Percentiles rank a stretch among this genome's conserved stretches.
Evolutionary conservation across 495 filamentous ascomycete species (phyloP).

Genomic region (Pseudoneurospora amorphoporcata): DNA sequence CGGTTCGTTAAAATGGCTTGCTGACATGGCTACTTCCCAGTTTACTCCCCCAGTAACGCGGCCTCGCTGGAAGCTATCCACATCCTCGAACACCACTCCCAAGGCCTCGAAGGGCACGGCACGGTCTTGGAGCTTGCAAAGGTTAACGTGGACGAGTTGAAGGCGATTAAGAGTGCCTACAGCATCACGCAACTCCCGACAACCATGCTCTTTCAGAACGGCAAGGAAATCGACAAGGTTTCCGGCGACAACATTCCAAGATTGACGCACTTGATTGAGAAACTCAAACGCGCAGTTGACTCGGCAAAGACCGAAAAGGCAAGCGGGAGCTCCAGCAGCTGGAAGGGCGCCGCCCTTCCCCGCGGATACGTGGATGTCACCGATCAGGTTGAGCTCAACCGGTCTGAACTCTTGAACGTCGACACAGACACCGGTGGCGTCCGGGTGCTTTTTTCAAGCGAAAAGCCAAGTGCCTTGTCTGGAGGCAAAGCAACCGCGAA

Average conservation of each 20-base stretch:
- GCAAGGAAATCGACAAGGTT: conserved; percentile 52
- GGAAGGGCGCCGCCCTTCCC: conserved; percentile 65
- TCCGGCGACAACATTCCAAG: conserved; percentile 61
- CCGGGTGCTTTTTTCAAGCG: conserved; percentile 58
- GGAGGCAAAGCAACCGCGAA: conserved; percentile 50
- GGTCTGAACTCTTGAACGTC: conserved; percentile 78
- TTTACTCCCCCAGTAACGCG: conserved; percentile 80
- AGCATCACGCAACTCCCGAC: conserved; percentile 69
- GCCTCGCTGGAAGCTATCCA: conserved; percentile 83
- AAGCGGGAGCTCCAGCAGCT: conserved; percentile 37
- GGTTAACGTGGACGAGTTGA: conserved; percentile 69
- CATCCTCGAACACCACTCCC: conserved; percentile 67
- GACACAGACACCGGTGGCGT: conserved; percentile 59
- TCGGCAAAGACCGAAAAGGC: conserved; percentile 32
- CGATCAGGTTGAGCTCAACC: conserved; percentile 63
- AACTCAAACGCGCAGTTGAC: conserved; percentile 60
- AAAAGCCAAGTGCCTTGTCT: conserved; percentile 53
- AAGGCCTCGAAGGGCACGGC: conserved; percentile 53
- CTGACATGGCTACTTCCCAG: conserved; percentile 34
- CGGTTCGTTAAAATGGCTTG: not conserved
- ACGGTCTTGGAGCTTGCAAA: conserved; percentile 75
- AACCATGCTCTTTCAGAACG: conserved; percentile 81
- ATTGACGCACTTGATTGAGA: conserved; percentile 58
- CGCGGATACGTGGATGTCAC: conserved; percentile 79
- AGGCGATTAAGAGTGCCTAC: conserved; percentile 62